These are phyloP conservation scores for Escovopsis weberi DNA, from an alignment of 2,329 filamentous ascomycete species.

Conservation along the genomic window DNA sequence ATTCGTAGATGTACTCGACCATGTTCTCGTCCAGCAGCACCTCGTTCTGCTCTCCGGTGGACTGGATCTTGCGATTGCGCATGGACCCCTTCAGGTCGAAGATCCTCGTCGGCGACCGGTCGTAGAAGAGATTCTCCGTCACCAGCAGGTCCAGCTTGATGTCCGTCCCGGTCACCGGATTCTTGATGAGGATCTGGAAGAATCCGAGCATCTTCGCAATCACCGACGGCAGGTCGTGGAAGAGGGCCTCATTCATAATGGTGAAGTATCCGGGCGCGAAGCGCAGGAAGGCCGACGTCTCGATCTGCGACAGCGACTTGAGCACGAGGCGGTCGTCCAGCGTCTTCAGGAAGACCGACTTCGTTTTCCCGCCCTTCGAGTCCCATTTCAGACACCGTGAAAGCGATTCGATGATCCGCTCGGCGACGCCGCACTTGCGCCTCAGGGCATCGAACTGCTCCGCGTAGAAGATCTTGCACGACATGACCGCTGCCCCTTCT, in stretches of 20 bases:
- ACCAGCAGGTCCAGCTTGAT: conserved; percentile 89
- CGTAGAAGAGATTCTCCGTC: conserved; percentile 98
- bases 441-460: conserved; percentile 94
- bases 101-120: conserved; percentile 74
- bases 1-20: conserved; percentile 98
- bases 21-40: conserved; percentile 96
- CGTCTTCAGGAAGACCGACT: conserved; percentile 93
- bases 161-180: conserved; percentile 77
- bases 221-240: conserved; percentile 86
- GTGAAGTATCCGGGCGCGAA: conserved; percentile 96
- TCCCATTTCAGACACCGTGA: conserved; percentile 97
- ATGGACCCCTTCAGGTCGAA: conserved; percentile 97
- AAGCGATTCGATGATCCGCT: conserved; percentile 87
- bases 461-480: conserved; percentile 97
- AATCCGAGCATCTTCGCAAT: conserved; percentile 99
- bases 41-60: conserved; percentile 89
- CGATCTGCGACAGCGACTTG: conserved; percentile 79
- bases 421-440: conserved; percentile 80
- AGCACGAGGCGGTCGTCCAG: conserved; percentile 87
- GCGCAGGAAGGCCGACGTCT: conserved; percentile 84
- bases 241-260: conserved; percentile 92
- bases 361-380: conserved; percentile 93
- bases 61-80: conserved; percentile 95
- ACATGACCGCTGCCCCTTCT: conserved; percentile 85
- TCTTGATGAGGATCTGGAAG: conserved; percentile 95